phyloP scores from a whole-genome alignment of 2,329 filamentous ascomycete species.

The Trichoderma afroharzianum region DNA sequence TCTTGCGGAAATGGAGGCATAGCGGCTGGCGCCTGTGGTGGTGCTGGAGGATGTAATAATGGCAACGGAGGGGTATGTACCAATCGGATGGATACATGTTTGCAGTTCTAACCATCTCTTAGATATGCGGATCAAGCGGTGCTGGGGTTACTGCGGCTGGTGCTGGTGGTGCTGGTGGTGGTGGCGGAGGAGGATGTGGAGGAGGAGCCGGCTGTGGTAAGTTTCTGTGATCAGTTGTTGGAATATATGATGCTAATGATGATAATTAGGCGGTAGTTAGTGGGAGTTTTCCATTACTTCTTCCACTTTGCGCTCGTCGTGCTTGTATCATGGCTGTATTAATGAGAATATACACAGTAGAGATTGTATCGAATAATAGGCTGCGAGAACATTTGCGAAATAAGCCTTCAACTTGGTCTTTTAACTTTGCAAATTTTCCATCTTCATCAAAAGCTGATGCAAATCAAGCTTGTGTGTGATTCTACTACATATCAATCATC shows the following conservation, averaged over 20 bases:
- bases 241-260: neutral
- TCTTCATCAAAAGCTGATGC: neutral
- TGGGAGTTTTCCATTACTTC: too few relatives aligned
- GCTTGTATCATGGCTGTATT: neutral
- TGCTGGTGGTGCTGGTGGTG: slow-evolving; percentile 39
- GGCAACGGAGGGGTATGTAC: slow-evolving; percentile 15
- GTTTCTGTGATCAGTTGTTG: neutral
- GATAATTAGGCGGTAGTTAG: neutral
- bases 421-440: neutral
- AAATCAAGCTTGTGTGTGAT: too few relatives aligned
- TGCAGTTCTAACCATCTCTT: neutral
- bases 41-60: slow-evolving; percentile 22
- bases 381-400: neutral
- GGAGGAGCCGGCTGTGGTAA: slow-evolving; percentile 24
- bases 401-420: neutral
- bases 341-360: neutral
- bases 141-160: slow-evolving; percentile 39
- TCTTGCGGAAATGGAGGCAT: slow-evolving; percentile 45
- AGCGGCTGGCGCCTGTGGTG: slow-evolving; percentile 37
- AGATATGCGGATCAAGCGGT: slow-evolving; percentile 8
- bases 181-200: slow-evolving; percentile 18
- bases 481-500: neutral
- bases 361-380: neutral
- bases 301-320: too few relatives aligned
- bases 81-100: neutral